Evolutionary conservation across 176 grass and related monocot species (phyloP).

Genomic region (Bonia amplexicaulis): DNA sequence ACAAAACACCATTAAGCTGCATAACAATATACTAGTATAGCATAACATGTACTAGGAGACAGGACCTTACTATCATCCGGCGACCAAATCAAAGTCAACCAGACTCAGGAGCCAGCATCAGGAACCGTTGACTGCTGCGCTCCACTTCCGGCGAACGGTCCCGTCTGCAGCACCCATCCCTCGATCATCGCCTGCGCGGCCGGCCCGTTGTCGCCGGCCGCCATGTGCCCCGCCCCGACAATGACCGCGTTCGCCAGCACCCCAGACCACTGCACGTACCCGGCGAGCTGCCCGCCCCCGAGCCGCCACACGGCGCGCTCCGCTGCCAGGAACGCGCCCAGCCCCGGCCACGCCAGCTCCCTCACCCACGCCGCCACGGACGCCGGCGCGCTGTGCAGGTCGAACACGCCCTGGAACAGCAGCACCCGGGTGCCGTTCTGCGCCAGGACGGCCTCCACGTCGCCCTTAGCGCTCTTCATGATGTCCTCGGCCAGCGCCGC

Average conservation of each 20-base stretch:
- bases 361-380: constrained; percentile 60
- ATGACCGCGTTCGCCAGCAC: constrained; percentile 43
- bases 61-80: background rate
- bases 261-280: constrained; percentile 43
- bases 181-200: constrained; percentile 73
- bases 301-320: constrained; percentile 58
- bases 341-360: constrained; percentile 54
- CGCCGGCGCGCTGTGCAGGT: constrained; percentile 46
- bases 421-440: constrained; percentile 24
- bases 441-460: constrained; percentile 53
- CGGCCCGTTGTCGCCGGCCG: constrained; percentile 35
- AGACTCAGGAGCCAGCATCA: background rate
- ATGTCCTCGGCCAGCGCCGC: constrained; percentile 39
- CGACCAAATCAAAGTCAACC: background rate
- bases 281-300: constrained; percentile 18
- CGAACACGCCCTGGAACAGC: constrained; percentile 55
- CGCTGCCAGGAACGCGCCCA: constrained; percentile 44
- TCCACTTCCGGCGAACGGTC: background rate
- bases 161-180: constrained; percentile 56
- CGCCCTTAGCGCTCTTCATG: constrained; percentile 61
- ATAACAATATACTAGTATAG: background rate
- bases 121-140: background rate
- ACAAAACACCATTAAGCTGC: background rate
- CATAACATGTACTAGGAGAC: too few relatives aligned
- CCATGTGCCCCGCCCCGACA: constrained; percentile 61